Conservation (phyloP, 1,284 basidiomycete genomes). For the Leccinum huronense region DNA sequence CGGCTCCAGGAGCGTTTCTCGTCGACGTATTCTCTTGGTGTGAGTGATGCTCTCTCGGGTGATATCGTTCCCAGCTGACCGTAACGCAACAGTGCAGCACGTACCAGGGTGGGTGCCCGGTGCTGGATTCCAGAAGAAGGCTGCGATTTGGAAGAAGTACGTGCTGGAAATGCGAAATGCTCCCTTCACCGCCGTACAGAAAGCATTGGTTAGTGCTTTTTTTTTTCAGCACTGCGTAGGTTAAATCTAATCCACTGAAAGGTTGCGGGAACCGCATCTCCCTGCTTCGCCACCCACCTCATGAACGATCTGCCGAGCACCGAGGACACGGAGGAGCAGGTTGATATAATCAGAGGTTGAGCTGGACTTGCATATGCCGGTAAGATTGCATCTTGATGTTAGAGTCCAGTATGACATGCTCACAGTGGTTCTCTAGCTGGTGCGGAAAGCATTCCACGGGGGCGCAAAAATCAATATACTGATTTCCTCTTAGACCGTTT, state of each 20-base stretch:
- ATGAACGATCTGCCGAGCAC: conserved; percentile 20
- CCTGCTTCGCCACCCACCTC: conserved; percentile 34
- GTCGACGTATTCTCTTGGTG: conserved; percentile 38
- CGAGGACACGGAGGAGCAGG: conserved; percentile 20
- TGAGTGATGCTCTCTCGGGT: conserved; percentile 14
- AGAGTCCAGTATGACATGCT: conserved; percentile 7
- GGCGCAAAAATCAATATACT: conserved; percentile 4
- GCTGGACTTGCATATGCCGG: conserved; percentile 36
- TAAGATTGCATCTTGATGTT: conserved; percentile 14
- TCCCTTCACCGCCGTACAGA: conserved; percentile 30
- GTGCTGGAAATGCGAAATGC: conserved; percentile 34
- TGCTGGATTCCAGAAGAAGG: conserved; percentile 35
- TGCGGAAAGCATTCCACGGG: conserved; percentile 23
- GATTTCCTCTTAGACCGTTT: conserved; percentile 39
- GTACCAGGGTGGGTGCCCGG: conserved; percentile 35
- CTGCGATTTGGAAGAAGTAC: conserved; percentile 30
- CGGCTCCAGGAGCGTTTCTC: conserved; percentile 38
- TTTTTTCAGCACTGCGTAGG: neutral
- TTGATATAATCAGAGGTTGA: conserved; percentile 32
- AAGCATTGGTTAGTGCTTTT: conserved; percentile 24
- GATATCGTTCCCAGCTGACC: conserved; percentile 6
- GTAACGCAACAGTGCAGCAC: conserved; percentile 28
- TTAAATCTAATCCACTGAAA: conserved; percentile 18
- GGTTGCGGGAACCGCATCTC: conserved; percentile 30
- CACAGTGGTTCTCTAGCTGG: conserved; percentile 24